Base-by-base conservation (phyloP, 2,329 filamentous ascomycete species). In the Penicillium sp. region DNA sequence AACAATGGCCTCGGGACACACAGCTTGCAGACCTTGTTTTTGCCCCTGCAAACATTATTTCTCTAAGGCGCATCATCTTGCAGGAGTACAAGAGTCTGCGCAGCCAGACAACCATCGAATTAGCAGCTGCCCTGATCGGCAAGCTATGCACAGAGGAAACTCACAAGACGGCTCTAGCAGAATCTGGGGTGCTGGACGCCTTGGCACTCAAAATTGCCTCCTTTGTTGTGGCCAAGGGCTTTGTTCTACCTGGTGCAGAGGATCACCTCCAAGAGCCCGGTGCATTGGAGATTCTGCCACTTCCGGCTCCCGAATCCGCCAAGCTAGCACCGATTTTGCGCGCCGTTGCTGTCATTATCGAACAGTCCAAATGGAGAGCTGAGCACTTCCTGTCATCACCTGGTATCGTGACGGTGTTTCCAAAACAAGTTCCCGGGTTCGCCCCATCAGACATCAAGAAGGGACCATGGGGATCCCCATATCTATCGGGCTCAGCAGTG, bases 351-450 rank as follows among this genome's bases (percentile, higher is more conserved):
- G 82, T 86, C 42, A 88, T 97, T 44, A 83, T 96, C 46, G 83
- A 86, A 57, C 84, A 90, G 64, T 97, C 93, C 0, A 87, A 86
- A 61, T 89, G 87, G 71, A 84, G 91, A 51, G 86, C 90, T 9
- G 87, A 87, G 60, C 83, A 90, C 63, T 81, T 90, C 45, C 74
- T 88, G 40, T 86, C 83, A 55, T 87, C 88, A 1, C 87, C 87
- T 1, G 81, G 84, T 0, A 84, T 91, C 38, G 74, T 89, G 52
- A 83, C 86, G 18, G 82, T 89, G 10, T 89, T 91, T 57, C 87
- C 87, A 2, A 78, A 79, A 61, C 68, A 66, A 67, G 69, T 71
- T 6, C 73, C 81, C 36, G 81, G 82, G 40, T 81, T 84, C 49
- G 73, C 79, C 1, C 74, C 77, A 7, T 73, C 70, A 2, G 79